These are phyloP conservation scores for Fonsecaea multimorphosa DNA, from an alignment of 2,329 filamentous ascomycete species.

Conservation along the genomic window DNA sequence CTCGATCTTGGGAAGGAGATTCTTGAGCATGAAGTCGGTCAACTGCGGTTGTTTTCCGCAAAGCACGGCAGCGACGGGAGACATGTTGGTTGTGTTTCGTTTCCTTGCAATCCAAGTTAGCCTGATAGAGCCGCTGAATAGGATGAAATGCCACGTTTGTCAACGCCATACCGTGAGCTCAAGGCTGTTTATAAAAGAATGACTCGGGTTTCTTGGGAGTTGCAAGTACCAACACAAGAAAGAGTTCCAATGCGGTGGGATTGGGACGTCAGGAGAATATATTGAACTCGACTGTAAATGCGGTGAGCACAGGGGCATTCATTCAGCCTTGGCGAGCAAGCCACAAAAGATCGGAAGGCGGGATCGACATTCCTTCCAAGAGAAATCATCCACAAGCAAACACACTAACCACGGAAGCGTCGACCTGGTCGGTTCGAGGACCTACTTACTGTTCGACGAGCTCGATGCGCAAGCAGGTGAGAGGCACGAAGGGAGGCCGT, in stretches of 20 bases:
- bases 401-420: neutral
- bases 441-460: neutral
- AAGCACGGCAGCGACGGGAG: constrained; percentile 27
- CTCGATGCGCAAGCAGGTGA: neutral
- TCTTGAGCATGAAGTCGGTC: constrained; percentile 26
- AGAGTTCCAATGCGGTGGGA: neutral
- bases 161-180: neutral
- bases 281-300: neutral
- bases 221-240: neutral
- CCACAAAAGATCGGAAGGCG: neutral
- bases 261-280: neutral
- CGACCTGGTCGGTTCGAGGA: neutral
- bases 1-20: constrained; percentile 30
- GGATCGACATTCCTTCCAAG: too few species aligned
- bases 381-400: neutral
- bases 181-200: neutral
- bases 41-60: constrained; percentile 28
- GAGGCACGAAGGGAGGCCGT: neutral
- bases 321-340: neutral
- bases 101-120: neutral
- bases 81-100: constrained; percentile 16
- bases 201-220: neutral
- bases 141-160: neutral
- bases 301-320: neutral
- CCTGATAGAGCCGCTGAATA: neutral